Percentiles rank a stretch among this genome's conserved stretches.
phyloP scores from a whole-genome alignment of 148 eudicot genomes.

The Dysphania ambrosioides region DNA sequence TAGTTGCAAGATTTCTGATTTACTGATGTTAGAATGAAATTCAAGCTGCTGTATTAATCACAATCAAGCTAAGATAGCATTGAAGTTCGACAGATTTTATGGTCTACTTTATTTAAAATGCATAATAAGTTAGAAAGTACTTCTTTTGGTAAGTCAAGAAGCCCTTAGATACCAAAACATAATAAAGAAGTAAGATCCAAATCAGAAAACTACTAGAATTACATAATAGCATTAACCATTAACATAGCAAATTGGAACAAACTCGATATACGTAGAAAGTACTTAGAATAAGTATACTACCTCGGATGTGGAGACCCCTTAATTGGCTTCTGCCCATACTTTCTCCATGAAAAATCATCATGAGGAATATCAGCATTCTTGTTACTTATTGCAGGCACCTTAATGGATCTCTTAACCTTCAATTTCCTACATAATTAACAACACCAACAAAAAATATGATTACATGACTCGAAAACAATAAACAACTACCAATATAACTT shows the following conservation, averaged over 20 bases:
- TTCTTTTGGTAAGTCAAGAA: neutral
- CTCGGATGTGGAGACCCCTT: constrained; percentile 69
- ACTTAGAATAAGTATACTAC: constrained; percentile 28
- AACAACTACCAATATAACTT: neutral
- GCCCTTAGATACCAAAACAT: neutral
- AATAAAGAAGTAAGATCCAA: neutral
- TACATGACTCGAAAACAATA: neutral
- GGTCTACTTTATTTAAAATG: neutral
- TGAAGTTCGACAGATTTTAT: neutral
- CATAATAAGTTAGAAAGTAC: constrained; percentile 13
- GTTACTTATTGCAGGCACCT: constrained; percentile 58
- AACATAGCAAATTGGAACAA: constrained; percentile 2
- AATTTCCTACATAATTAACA: constrained; percentile 41
- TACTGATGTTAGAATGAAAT: neutral
- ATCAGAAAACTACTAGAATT: neutral
- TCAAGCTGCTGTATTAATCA: constrained; percentile 3
- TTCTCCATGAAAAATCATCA: constrained; percentile 62
- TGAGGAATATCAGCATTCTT: constrained; percentile 56
- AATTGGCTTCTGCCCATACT: constrained; percentile 64
- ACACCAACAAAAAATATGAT: neutral
- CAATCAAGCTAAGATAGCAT: no score
- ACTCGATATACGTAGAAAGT: neutral
- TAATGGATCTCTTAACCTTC: constrained; percentile 51
- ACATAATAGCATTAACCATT: neutral
- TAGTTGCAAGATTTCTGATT: constrained; percentile 1